Conservation (phyloP, 2,329 filamentous ascomycete species). For the Exophiala sp. region DNA sequence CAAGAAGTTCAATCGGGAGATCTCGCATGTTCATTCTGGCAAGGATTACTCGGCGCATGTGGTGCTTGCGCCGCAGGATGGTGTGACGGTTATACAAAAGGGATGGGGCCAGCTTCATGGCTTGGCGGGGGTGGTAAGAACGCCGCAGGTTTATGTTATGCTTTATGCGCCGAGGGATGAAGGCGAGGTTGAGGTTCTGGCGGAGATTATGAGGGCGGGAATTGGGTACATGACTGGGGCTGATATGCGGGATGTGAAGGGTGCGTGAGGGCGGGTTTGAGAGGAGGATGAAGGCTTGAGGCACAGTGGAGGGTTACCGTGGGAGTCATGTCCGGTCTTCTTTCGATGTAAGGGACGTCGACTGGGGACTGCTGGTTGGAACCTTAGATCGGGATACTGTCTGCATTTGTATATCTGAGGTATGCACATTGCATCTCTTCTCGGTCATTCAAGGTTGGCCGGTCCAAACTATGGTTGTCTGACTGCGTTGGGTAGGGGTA, state of each 20-base stretch:
- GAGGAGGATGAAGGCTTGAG: neutral
- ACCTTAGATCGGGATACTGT: too few species aligned
- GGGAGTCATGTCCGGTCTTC: too few species aligned
- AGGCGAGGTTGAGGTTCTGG: slow-evolving; percentile 64
- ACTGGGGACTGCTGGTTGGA: too few species aligned
- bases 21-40: slow-evolving; percentile 70
- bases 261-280: slow-evolving; percentile 9
- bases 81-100: slow-evolving; percentile 64
- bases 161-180: slow-evolving; percentile 73
- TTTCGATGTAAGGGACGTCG: too few species aligned
- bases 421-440: too few species aligned
- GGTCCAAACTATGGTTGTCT: too few species aligned
- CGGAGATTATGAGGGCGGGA: slow-evolving; percentile 48
- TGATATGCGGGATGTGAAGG: neutral
- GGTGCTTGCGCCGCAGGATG: slow-evolving; percentile 74
- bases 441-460: too few species aligned
- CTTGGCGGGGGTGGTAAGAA: slow-evolving; percentile 37
- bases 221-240: slow-evolving; percentile 11
- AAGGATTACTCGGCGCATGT: slow-evolving; percentile 74
- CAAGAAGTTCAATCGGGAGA: slow-evolving; percentile 58
- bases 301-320: neutral
- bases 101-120: slow-evolving; percentile 73
- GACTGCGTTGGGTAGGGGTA: too few species aligned
- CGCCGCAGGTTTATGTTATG: slow-evolving; percentile 52
- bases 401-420: too few species aligned